Evolutionary conservation across 2,329 filamentous ascomycete species (phyloP).

Genomic region (Stemphylium beticola): DNA sequence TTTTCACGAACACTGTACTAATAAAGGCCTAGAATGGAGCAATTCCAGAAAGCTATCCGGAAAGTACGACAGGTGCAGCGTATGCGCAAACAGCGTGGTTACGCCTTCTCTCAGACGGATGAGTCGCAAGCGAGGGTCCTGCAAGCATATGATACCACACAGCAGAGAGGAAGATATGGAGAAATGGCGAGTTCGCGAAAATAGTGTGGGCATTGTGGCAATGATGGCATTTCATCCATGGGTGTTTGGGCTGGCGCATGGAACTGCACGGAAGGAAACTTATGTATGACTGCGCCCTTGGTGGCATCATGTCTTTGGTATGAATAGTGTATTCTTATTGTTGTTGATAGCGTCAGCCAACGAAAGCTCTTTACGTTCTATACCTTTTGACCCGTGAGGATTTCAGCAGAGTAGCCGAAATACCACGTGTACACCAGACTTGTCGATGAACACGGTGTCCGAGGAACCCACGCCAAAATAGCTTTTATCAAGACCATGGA

Average conservation of each 20-base stretch:
- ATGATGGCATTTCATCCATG: neutral
- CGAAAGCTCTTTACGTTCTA: neutral
- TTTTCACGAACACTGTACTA: neutral
- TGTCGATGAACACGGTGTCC: neutral
- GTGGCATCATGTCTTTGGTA: conserved; percentile 6
- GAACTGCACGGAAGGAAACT: neutral
- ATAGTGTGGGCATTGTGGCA: conserved; percentile 13
- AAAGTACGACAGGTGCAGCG: conserved; percentile 98
- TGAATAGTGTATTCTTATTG: conserved; percentile 10
- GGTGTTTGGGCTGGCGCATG: conserved; percentile 8
- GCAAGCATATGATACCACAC: conserved; percentile 97
- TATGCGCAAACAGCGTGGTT: conserved; percentile 98
- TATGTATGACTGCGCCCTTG: neutral
- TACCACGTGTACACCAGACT: neutral
- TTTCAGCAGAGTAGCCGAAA: no score
- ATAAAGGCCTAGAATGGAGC: conserved; percentile 77
- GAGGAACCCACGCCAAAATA: neutral
- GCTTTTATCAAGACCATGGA: neutral
- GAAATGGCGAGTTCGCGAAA: conserved; percentile 78
- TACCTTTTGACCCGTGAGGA: neutral
- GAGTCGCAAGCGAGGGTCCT: conserved; percentile 94
- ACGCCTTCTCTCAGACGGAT: conserved; percentile 97
- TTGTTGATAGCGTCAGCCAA: conserved; percentile 3
- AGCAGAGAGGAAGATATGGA: conserved; percentile 87
- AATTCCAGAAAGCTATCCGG: conserved; percentile 99